A percentile compares a stretch with the other conserved stretches of the same genome.
Evolutionary conservation across 2,329 filamentous ascomycete species (phyloP).

Genomic region (Penicillium aurantiogriseum): DNA sequence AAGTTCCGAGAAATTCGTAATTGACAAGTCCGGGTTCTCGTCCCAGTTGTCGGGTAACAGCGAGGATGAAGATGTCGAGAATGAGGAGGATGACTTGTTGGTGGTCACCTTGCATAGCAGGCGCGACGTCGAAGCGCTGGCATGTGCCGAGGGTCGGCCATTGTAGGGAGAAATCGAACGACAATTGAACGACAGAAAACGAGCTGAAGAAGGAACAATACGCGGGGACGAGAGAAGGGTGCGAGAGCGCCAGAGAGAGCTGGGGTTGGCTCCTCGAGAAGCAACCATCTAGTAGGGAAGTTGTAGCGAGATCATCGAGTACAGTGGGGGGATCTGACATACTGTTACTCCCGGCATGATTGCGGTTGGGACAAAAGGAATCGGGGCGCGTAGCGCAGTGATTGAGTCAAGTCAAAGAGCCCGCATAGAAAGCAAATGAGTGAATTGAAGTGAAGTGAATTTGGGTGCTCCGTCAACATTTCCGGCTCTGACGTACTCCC

Average conservation of each 20-base stretch:
- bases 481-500: conserved; percentile 13
- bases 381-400: conserved; percentile 28
- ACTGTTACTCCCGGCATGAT: conserved; percentile 35
- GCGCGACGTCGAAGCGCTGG: conserved; percentile 17
- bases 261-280: conserved; percentile 20
- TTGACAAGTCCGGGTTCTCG: conserved; percentile 67
- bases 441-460: conserved; percentile 8
- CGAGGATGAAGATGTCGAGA: conserved; percentile 35
- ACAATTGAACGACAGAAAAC: conserved; percentile 33
- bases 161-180: conserved; percentile 21
- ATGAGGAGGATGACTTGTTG: conserved; percentile 24
- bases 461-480: conserved; percentile 2
- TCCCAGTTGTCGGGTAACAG: conserved; percentile 63
- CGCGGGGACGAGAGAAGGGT: conserved; percentile 18
- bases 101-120: conserved; percentile 17
- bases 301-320: conserved; percentile 13
- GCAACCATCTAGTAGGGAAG: conserved; percentile 21
- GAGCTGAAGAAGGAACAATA: conserved; percentile 22
- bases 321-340: conserved; percentile 18
- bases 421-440: conserved; percentile 26
- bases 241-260: conserved; percentile 26
- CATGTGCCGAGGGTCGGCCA: conserved; percentile 17
- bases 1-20: conserved; percentile 72
- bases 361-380: conserved; percentile 20
- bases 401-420: conserved; percentile 15